Evolutionary conservation across 805 yeast species (phyloP), one percentile per base, ranked within the genome.

Genomic region (Zygotorulaspora chibaensis): DNA sequence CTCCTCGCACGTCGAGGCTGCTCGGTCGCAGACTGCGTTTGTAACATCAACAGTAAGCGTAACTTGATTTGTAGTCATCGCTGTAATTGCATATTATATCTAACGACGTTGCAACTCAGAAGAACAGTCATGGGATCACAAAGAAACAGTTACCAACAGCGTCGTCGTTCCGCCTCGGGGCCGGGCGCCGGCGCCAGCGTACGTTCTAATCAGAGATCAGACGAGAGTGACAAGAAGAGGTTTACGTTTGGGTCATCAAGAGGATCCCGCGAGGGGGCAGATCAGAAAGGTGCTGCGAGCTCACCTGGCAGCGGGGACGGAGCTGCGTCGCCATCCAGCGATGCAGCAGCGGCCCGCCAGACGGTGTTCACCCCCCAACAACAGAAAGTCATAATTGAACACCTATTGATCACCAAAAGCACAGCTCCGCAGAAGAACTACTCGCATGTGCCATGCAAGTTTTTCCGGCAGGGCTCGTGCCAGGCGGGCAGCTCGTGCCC

Each of bases 401-500:
- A 58, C 36, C 42, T 60, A 39, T 36, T 57, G 43, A 57, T 61
- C 33, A 62, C 67, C 15, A 59, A 59, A 36, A 51, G 53, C 36
- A 47, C 55, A n/a, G 47, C 50, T 9, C 55, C 51, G 1, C 53
- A 48, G 30, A 62, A 62, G 40, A 50, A 56, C 41, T 59, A 62
- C 59, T 59, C 95, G 38, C 99, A 91, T 66, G 98, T 91, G 26
- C 99, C 99, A 2, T 91, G 99, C 67, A 91, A 91, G 69, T 91
- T 91, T 71, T 91, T 74, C 65, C 74, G 79, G 47, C 96, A 90
- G 64, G 97, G 98, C 1, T 80, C 86, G 13, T 91, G 99, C 65
- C 97, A 90, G 66, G 98, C 98, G 1, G 98, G 98, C 10, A 73
- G 71, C 42, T 74, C 91, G 1, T 91, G 99, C 65, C 96, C 96